Conservation (phyloP, 2,329 filamentous ascomycete genomes). For the Fusarium mangiferae region DNA sequence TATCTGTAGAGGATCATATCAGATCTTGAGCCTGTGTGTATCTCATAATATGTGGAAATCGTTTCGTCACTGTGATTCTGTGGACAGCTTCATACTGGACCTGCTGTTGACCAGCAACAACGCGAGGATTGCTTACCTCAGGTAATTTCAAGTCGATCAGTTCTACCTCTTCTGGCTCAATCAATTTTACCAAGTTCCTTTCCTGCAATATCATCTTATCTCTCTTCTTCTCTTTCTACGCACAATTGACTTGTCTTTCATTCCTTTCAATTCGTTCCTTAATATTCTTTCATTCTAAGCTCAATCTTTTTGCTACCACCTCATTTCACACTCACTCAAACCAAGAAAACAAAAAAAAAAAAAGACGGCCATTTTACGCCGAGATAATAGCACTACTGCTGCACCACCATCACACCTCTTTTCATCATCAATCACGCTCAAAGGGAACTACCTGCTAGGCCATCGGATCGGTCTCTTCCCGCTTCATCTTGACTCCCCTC, state of each 20-base stretch:
- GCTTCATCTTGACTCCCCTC: constrained; percentile 17
- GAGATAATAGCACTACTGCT: constrained; percentile 11
- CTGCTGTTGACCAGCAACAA: constrained; percentile 35
- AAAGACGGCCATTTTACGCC: constrained; percentile 13
- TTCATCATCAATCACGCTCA: constrained; percentile 5
- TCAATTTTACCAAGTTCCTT: constrained; percentile 27
- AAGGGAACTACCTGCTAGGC: background rate
- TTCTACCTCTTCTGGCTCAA: constrained; percentile 19
- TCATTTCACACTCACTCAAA: background rate
- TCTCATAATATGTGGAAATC: background rate
- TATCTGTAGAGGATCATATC: background rate
- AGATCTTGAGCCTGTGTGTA: constrained; percentile 2
- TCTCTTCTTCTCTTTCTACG: background rate
- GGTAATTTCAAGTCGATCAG: constrained; percentile 32
- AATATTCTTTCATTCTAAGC: background rate
- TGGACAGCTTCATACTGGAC: constrained; percentile 18
- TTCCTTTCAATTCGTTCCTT: constrained; percentile 31
- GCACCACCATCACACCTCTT: constrained; percentile 7
- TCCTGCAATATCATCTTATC: constrained; percentile 13
- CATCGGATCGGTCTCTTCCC: constrained; percentile 27
- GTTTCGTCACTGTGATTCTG: constrained; percentile 29
- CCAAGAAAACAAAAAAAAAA: background rate
- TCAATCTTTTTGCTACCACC: constrained; percentile 6
- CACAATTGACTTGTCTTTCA: constrained; percentile 35
- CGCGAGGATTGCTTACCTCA: constrained; percentile 34